Percentiles rank a stretch among this genome's conserved stretches.
Evolutionary conservation across 1,139 yeast genomes (phyloP).

Genomic region (Zygotorulaspora mrakii): DNA sequence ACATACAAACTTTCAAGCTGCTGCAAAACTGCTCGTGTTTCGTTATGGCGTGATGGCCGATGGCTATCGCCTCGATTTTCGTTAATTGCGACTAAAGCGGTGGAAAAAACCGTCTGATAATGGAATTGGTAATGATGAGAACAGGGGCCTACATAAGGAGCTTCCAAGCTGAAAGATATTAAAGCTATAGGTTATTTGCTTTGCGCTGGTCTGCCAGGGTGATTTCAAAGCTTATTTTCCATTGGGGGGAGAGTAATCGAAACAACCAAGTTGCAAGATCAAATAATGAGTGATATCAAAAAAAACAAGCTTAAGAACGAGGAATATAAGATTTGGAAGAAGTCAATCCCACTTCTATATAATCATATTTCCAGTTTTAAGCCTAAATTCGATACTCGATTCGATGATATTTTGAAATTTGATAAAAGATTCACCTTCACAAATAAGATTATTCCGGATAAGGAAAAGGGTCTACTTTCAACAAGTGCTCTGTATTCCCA

Average conservation of each 20-base stretch:
- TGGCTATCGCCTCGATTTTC: slow-evolving; percentile 5
- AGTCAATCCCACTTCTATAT: slow-evolving; percentile 84
- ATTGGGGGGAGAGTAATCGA: neutral
- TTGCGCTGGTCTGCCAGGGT: no score
- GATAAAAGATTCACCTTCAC: slow-evolving; percentile 29
- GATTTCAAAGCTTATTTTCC: no score
- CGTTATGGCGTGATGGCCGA: slow-evolving; percentile 11
- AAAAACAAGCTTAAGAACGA: slow-evolving; percentile 45
- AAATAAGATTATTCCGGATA: slow-evolving; percentile 30
- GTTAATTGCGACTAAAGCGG: slow-evolving; percentile 9
- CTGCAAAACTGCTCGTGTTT: neutral
- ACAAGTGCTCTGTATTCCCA: slow-evolving; percentile 32
- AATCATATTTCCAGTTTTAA: slow-evolving; percentile 56
- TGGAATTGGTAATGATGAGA: slow-evolving; percentile 6
- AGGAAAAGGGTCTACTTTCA: slow-evolving; percentile 25
- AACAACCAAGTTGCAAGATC: neutral
- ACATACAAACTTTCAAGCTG: neutral
- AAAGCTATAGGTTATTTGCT: no score
- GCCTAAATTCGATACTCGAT: slow-evolving; percentile 46
- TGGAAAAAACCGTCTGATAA: slow-evolving; percentile 7
- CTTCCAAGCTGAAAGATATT: no score
- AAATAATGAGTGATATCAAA: slow-evolving; percentile 18
- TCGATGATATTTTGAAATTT: slow-evolving; percentile 21
- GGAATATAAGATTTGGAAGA: slow-evolving; percentile 93
- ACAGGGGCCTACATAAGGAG: slow-evolving; percentile 5